These are phyloP conservation scores for Tagetes patula DNA, from an alignment of 129 eudicot genomes.

Conservation along the genomic window DNA sequence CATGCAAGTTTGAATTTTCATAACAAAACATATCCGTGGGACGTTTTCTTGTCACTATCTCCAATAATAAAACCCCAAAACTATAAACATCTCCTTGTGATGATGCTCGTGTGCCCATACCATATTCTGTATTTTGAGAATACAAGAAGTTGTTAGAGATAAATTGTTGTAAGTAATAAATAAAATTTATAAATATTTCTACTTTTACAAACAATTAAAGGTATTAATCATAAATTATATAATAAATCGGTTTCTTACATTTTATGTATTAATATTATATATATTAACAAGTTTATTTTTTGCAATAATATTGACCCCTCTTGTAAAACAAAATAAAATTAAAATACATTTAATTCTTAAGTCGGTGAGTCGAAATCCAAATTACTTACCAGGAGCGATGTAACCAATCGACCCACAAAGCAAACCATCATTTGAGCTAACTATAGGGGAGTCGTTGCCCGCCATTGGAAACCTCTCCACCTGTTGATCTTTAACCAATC, in stretches of 20 bases:
- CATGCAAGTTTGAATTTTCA: constrained; percentile 60
- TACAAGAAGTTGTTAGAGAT: not conserved
- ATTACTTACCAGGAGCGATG: constrained; percentile 76
- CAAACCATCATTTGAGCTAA: constrained; percentile 60
- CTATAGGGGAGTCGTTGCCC: constrained; percentile 38
- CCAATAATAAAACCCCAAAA: constrained; percentile 65
- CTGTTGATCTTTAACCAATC: constrained; percentile 46
- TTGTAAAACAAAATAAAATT: not conserved
- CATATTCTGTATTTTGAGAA: constrained; percentile 58
- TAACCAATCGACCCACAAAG: constrained; percentile 85
- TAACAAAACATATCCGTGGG: constrained; percentile 55
- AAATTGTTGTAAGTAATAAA: not conserved
- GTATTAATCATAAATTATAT: not conserved
- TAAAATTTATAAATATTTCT: too few species aligned
- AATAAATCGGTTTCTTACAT: not conserved
- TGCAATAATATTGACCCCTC: not conserved
- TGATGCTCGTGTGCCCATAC: constrained; percentile 72
- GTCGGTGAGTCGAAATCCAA: not conserved
- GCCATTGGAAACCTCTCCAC: constrained; percentile 32
- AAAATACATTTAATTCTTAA: not conserved
- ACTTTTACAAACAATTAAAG: not conserved
- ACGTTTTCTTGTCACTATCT: constrained; percentile 63
- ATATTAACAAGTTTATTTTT: not conserved
- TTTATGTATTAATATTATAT: not conserved
- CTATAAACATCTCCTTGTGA: constrained; percentile 79